Base-by-base conservation (phyloP, 371 early-diverging fungal species). In the Astathelohania contejeani region DNA sequence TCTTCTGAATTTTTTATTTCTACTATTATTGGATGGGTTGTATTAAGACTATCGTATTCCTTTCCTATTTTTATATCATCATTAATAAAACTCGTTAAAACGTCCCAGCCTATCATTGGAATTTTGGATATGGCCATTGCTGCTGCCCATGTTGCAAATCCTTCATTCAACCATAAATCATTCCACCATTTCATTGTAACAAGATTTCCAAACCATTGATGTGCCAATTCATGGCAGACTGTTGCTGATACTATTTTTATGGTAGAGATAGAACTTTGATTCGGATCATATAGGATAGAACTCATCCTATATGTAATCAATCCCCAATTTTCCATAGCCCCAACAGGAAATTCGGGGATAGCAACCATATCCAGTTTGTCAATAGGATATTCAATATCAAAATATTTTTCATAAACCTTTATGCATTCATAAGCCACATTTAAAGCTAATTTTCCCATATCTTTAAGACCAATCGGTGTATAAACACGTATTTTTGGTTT, bases 321-420 rank as follows among this genome's bases (percentile, higher is more conserved):
- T 42, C 70, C 69, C 69, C 70, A 69, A 60, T 72, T 72, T 50
- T 72, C 73, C 73, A 72, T 72, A 25, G 73, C 73, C 3, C 69
- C 70, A 37, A 56, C 58, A 1, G 65, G 52, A 59, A 72, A 72
- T 38, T 56, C 47, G 16, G 73, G 73, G 38, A 72, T 69, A 2
- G 65, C 66, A 28, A 72, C 60, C 58, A 69, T 55, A 56, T 69
- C 70, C 7, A 69, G 25, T 54, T 72, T 72, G 6, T 64, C 45
- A 47, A 89, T 71, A 25, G 86, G 86, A 72, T 87, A 88, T 25
- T 81, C 77, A 29, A 79, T 75, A 59, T 80, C 77, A 75, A 89
- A 88, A 51, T 83, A 82, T 54, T 83, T 77, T 32, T 81, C 78
- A 68, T 84, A 87, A 69, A 78, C 83, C 63, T 85, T 85, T 14